Base-by-base conservation (phyloP, 768 basidiomycete genomes). In the Mycena maculata region DNA sequence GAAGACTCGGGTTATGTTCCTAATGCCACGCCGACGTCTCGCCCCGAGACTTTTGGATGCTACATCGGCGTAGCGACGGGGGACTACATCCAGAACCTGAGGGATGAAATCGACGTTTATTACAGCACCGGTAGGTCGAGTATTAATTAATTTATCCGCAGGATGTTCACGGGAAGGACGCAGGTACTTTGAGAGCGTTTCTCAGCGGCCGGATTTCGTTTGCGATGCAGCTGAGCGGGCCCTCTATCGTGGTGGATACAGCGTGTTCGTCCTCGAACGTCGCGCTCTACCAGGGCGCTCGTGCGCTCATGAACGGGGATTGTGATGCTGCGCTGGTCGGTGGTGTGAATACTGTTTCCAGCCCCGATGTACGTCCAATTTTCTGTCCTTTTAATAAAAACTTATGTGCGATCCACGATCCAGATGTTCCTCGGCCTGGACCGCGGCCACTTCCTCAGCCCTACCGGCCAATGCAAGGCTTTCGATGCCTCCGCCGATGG, bases 401-500 rank as follows among this genome's bases (percentile, higher is more conserved):
- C 66, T 65, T 20, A 12, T 2, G 20, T 16, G 38, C 55, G n/a
- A 38, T 15, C 13, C 9, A 92, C n/a, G n/a, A n/a, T n/a, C 18
- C 9, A 92, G 91, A 89, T 90, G 87, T 90, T 87, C 67, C 73
- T 90, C 16, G 91, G 90, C 30, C 80, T 93, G 3, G 89, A 91
- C 65, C 83, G 86, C 31, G 91, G 85, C 0, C 90, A 90, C 72
- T 92, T 93, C 72, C 77, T 93, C 52, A 88, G 84, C 71, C 83
- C 86, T 0, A 85, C 87, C 0, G 91, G 90, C 6, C 87, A 89
- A 72, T 91, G 90, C 75, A 91, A 87, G 69, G 77, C 90, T 0
- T 92, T 92, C 73, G 92, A 92, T 66, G 87, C 85, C 1, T 82
- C 86, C 2, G 92, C 92, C 0, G 89, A 92, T 71, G 92, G 92